Base-by-base conservation (phyloP, 352 stramenopile genomes). In the Pilasporangium apinafurcum region DNA sequence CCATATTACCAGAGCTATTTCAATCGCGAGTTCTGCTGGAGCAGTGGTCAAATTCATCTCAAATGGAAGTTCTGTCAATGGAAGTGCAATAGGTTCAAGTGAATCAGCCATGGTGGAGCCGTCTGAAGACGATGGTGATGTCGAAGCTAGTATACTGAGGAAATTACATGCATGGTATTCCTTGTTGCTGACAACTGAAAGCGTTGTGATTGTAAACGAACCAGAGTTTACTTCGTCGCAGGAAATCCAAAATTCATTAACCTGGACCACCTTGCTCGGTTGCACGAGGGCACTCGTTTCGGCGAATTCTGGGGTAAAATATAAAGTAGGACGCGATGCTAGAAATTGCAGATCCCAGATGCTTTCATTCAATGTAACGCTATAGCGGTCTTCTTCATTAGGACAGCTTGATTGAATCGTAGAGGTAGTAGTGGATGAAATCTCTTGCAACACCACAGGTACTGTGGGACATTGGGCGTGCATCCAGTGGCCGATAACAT, bases 401-500 rank as follows among this genome's bases (percentile, higher is more conserved):
- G 56, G 53, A 20, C 69, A 86, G n/a, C 47, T 65, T 20, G 52
- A 24, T 21, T 44, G 37, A 4, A 46, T 48, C 0, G 49, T 63
- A 0, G 52, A 54, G 20, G 20, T 55, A 21, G 21, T 56, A 45
- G 5, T 44, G 42, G 4, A 65, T 26, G 17, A 66, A 27, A 7
- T n/a, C n/a, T n/a, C 25, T 37, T 4, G 65, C 5, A 2, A 48
- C 41, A n/a, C 17, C 34, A n/a, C n/a, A 1, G 76, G 53, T 0
- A 48, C 58, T 0, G 60, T 85, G 2, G 62, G 53, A 21, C 78
- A 90, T 1, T 65, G 59, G 6, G 68, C 69, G 27, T 83, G 51
- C 16, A 85, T 25, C 78, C 78, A 90, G 43, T 87, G 74, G 0
- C 78, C 68, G 0, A 85, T 38, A 5, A 87, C 69, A 21, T 90